phyloP scores from a whole-genome alignment of 2,329 filamentous ascomycete species.

The Trichoderma koningiopsis region DNA sequence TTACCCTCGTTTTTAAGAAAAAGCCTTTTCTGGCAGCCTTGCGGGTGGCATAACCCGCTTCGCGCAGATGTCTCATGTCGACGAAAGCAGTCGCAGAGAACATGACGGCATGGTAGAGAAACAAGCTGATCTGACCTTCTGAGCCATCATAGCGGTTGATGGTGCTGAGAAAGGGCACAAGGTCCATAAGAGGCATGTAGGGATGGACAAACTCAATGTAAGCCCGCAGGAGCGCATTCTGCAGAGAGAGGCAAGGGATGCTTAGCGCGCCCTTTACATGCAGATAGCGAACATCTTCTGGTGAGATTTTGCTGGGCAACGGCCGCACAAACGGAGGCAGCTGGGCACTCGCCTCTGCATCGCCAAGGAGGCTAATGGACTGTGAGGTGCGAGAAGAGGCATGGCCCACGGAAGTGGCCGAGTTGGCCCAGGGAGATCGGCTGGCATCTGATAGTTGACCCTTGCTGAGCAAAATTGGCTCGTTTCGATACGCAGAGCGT shows the following conservation, averaged over 20 bases:
- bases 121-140: conserved; percentile 73
- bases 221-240: conserved; percentile 77
- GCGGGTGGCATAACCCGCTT: conserved; percentile 74
- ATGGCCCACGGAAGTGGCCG: conserved; percentile 29
- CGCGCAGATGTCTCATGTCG: conserved; percentile 73
- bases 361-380: conserved; percentile 51
- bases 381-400: conserved; percentile 45
- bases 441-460: conserved; percentile 30
- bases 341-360: conserved; percentile 49
- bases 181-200: conserved; percentile 86
- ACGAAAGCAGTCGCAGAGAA: conserved; percentile 89
- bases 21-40: conserved; percentile 85
- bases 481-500: conserved; percentile 41
- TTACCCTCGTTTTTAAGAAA: conserved; percentile 83
- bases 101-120: conserved; percentile 93
- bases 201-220: conserved; percentile 91
- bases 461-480: conserved; percentile 35
- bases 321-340: conserved; percentile 74
- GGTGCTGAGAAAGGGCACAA: conserved; percentile 60
- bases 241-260: conserved; percentile 69
- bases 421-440: conserved; percentile 28
- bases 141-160: conserved; percentile 69
- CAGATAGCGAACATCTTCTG: conserved; percentile 82
- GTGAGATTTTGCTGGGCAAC: conserved; percentile 72
- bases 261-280: conserved; percentile 81